Conservation (phyloP, 2,329 filamentous ascomycete species). For the Macroventuria anomochaeta region DNA sequence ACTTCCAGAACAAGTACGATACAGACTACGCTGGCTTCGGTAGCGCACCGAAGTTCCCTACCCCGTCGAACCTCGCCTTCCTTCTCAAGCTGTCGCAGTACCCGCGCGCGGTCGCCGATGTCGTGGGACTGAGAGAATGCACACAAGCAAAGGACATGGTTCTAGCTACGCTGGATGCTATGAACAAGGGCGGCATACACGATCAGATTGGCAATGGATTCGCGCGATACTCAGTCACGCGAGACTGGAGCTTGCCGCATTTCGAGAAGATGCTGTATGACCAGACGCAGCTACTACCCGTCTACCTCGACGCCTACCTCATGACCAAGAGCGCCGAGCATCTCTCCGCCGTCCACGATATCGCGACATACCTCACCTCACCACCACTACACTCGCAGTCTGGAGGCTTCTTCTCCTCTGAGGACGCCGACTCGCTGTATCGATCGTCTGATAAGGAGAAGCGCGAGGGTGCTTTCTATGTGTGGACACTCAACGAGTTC, state of each 20-base stretch:
- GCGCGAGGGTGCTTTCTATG: constrained; percentile 90
- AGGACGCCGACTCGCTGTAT: constrained; percentile 86
- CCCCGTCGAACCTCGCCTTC: constrained; percentile 83
- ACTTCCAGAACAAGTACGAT: constrained; percentile 36
- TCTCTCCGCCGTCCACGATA: constrained; percentile 77
- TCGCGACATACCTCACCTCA: constrained; percentile 84
- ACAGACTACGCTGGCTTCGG: constrained; percentile 65
- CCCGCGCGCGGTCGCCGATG: constrained; percentile 75
- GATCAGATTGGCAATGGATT: constrained; percentile 82
- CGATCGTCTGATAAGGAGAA: constrained; percentile 78
- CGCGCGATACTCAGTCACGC: constrained; percentile 84
- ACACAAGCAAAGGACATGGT: constrained; percentile 78
- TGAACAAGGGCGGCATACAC: constrained; percentile 74
- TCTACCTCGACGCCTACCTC: constrained; percentile 88
- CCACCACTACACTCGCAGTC: constrained; percentile 68
- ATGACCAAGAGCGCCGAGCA: constrained; percentile 72
- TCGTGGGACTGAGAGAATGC: constrained; percentile 85
- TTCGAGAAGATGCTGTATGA: constrained; percentile 98
- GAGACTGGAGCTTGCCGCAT: constrained; percentile 91
- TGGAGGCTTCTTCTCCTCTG: constrained; percentile 85
- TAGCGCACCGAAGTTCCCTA: constrained; percentile 83
- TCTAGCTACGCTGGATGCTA: constrained; percentile 77
- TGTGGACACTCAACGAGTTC: constrained; percentile 91
- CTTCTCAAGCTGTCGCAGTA: constrained; percentile 76
- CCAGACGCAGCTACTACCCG: constrained; percentile 81